Conservation (phyloP, 106 monocot species). For the Acorus calamus region DNA sequence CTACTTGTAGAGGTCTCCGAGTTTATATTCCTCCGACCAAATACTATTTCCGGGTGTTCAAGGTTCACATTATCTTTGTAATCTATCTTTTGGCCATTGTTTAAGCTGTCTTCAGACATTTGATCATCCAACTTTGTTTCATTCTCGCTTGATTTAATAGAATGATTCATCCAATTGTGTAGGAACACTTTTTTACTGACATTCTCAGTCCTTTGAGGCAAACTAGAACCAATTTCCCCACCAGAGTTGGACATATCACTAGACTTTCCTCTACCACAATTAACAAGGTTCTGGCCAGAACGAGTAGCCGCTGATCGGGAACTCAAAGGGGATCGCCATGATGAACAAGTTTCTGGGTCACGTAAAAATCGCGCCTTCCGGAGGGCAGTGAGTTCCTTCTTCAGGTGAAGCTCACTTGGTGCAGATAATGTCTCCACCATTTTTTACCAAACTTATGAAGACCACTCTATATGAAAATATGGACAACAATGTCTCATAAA, state of each 20-base stretch:
- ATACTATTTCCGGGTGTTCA: constrained; percentile 17
- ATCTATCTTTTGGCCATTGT: constrained; percentile 20
- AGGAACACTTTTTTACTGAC: constrained; percentile 53
- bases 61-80: constrained; percentile 21
- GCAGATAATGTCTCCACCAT: constrained; percentile 62
- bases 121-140: constrained; percentile 33
- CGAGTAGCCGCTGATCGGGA: constrained; percentile 42
- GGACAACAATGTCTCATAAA: not conserved
- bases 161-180: constrained; percentile 72
- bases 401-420: constrained; percentile 93
- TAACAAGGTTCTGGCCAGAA: constrained; percentile 17
- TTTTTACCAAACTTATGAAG: not conserved
- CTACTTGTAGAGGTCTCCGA: constrained; percentile 18
- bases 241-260: constrained; percentile 9
- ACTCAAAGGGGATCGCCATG: constrained; percentile 74
- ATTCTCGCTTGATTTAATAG: constrained; percentile 53
- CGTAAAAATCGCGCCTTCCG: constrained; percentile 66
- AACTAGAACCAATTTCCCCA: not conserved
- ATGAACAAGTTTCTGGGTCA: constrained; percentile 90
- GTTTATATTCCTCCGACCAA: constrained; percentile 7
- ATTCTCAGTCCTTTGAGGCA: constrained; percentile 25
- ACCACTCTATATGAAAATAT: not conserved
- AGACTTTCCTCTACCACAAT: constrained; percentile 13
- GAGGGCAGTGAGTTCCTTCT: constrained; percentile 70
- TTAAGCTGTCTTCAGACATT: constrained; percentile 17